Base-by-base conservation (phyloP, 352 stramenopile genomes). In the Halophytophthora batemanensis region DNA sequence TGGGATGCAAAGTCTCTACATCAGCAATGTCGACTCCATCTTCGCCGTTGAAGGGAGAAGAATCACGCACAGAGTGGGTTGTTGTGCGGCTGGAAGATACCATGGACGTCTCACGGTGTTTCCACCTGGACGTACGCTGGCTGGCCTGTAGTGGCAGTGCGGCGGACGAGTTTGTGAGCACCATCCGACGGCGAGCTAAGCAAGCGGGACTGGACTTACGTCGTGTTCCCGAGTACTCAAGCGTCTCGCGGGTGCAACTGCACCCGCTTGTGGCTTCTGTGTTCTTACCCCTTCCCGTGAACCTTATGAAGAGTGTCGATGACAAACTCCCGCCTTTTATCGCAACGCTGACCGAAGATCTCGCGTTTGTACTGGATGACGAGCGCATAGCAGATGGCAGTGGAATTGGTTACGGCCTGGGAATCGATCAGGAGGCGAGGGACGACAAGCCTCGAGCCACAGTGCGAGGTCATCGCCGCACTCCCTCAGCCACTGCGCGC, bases 41-140 rank as follows among this genome's bases (percentile, higher is more conserved):
- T 6, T 52, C 47, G 0, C 17, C 44, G 8, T 53, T 36, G 14
- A 72, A 62, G 39, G 45, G 53, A 3, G 53, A 73, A 19, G 80
- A 90, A 45, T 71, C 65, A 2, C 70, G 80, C 19, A 86, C 71
- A 17, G 80, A 91, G 50, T 92, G 82, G 79, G 57, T 87, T 8
- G 76, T 92, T 71, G 64, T 92, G 33, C 66, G 71, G 1, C 35
- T 92, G 3, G 79, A 90, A 54, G 74, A 84, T 37, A 78, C 61
- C 2, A 76, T 87, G 63, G 55, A 82, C 41, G 58, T 82, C 2
- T 67, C 66, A 8, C 70, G 70, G 21, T 86, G 59, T 22, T 92
- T 78, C 29, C 79, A 92, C 39, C 54, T 92, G 35, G 82, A 90
- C 33, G 64, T 92, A 22, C 77, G 79, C 3, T 92, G 82, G 82